These are phyloP conservation scores for Spongispora temasekensis DNA, from an alignment of 1,284 basidiomycete genomes.

Conservation along the genomic window DNA sequence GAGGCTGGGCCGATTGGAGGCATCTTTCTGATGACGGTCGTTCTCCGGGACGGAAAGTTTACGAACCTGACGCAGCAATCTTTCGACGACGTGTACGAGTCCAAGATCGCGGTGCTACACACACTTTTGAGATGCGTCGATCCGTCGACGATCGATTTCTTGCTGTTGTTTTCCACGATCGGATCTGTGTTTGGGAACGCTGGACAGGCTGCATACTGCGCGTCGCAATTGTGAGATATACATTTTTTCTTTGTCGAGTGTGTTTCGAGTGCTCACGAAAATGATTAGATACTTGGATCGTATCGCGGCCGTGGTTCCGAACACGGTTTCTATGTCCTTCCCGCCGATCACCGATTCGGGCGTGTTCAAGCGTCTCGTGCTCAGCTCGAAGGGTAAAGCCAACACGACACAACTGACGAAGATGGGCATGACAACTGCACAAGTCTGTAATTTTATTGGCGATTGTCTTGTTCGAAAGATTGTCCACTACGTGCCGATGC, in stretches of 20 bases:
- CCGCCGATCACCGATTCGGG: conserved; percentile 37
- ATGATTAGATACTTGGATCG: conserved; percentile 32
- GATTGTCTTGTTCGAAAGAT: conserved; percentile 32
- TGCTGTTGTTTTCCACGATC: conserved; percentile 35
- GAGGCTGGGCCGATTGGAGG: conserved; percentile 26
- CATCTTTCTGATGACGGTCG: conserved; percentile 35
- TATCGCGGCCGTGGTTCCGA: conserved; percentile 30
- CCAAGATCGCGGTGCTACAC: conserved; percentile 32
- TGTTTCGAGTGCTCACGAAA: background rate
- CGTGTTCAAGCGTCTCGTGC: conserved; percentile 33
- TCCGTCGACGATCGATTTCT: conserved; percentile 31
- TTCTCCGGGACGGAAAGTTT: conserved; percentile 35
- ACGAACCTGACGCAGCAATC: conserved; percentile 35
- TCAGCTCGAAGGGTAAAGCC: conserved; percentile 27
- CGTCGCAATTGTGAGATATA: conserved; percentile 27
- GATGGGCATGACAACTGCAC: conserved; percentile 34
- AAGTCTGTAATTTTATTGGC: conserved; percentile 35
- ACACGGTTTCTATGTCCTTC: conserved; percentile 36
- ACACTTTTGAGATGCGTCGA: conserved; percentile 26
- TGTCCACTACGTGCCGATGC: conserved; percentile 34
- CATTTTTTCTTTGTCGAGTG: background rate
- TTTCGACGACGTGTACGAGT: conserved; percentile 34
- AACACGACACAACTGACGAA: conserved; percentile 33
- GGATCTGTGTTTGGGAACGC: conserved; percentile 37
- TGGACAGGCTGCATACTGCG: conserved; percentile 36